Evolutionary conservation across 2,329 filamentous ascomycete species (phyloP).

Genomic region (Dothistroma septosporum): DNA sequence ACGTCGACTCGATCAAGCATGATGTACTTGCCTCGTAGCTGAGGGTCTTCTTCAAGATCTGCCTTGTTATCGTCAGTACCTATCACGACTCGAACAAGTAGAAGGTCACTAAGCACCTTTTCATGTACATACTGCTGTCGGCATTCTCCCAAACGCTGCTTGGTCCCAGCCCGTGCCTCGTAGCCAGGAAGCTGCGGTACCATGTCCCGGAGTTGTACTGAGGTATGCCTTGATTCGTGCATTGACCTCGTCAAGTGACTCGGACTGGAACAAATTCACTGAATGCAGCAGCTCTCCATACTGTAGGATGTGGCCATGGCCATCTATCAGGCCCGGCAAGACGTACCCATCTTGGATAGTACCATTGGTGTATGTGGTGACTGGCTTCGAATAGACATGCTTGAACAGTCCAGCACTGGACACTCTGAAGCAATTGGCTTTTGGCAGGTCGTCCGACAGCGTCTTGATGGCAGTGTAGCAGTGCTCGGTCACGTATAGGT

Average conservation of each 20-base stretch:
- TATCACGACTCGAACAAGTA: too few relatives aligned
- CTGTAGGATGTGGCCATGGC: neutral
- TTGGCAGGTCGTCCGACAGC: neutral
- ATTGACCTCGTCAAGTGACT: neutral
- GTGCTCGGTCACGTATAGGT: neutral
- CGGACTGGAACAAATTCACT: neutral
- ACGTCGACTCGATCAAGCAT: conserved; percentile 3
- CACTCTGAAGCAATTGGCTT: conserved; percentile 1
- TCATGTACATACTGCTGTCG: neutral
- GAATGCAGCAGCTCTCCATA: conserved; percentile 2
- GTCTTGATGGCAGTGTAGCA: conserved; percentile 2
- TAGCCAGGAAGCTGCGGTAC: neutral
- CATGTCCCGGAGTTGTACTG: neutral
- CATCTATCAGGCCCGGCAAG: neutral
- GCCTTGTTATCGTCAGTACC: neutral
- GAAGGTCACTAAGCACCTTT: neutral
- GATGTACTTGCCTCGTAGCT: conserved; percentile 1
- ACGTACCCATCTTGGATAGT: neutral
- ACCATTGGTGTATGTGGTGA: neutral
- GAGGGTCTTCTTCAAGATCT: neutral
- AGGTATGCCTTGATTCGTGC: neutral
- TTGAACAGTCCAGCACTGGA: neutral
- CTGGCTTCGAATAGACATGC: neutral
- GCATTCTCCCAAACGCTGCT: neutral
- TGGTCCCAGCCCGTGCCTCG: neutral